These are phyloP conservation scores for Hysterium pulicare DNA, from an alignment of 2,329 filamentous ascomycete genomes.

Conservation along the genomic window DNA sequence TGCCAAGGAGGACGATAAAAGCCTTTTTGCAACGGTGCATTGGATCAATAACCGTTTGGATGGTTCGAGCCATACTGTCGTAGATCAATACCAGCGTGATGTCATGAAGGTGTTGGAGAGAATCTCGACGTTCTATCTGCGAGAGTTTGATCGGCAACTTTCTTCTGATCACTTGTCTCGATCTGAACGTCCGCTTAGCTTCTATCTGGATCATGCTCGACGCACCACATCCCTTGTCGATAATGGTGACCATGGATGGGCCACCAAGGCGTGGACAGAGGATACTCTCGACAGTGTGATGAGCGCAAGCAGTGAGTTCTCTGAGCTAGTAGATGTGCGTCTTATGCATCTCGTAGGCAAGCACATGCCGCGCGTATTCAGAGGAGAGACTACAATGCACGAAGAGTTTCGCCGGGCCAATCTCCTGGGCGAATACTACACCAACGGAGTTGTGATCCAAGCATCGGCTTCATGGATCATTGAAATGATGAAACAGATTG, in stretches of 20 bases:
- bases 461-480: not conserved
- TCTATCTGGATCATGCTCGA: not conserved
- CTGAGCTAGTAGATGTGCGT: not conserved
- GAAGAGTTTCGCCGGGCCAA: conserved; percentile 7
- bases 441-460: not conserved
- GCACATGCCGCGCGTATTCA: conserved; percentile 5
- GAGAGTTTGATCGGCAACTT: not conserved
- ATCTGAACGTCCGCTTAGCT: not conserved
- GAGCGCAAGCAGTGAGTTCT: not conserved
- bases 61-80: not conserved
- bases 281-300: not conserved
- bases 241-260: not conserved
- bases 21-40: not conserved
- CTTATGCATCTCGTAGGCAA: not conserved
- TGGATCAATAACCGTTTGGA: not conserved
- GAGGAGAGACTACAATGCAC: conserved; percentile 7
- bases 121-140: not conserved
- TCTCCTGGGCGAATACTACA: conserved; percentile 15
- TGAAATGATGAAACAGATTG: conserved; percentile 11
- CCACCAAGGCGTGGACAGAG: not conserved
- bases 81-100: not conserved
- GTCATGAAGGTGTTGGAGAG: not conserved
- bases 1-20: not conserved
- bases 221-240: not conserved
- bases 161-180: not conserved